These are phyloP conservation scores for Medicago truncatula DNA, from an alignment of 306 rosid species.

Conservation along the genomic window DNA sequence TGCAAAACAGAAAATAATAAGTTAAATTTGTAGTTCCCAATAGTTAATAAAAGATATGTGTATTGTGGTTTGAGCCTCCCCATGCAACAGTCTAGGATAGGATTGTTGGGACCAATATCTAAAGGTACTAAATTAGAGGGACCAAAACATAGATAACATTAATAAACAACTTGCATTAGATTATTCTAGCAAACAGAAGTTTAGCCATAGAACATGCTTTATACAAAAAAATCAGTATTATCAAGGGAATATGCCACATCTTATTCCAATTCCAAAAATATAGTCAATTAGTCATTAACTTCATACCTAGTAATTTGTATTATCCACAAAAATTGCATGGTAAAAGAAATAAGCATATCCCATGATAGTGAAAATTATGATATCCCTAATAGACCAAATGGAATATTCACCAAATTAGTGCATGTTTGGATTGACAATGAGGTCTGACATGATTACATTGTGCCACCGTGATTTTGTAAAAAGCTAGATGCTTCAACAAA, in stretches of 20 bases:
- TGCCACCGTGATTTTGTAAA: too few relatives aligned
- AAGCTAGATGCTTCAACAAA: too few relatives aligned
- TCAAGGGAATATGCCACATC: constrained; percentile 17
- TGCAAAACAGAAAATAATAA: constrained; percentile 37
- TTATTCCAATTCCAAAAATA: neutral
- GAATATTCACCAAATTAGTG: neutral
- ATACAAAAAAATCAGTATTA: neutral
- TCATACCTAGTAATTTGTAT: neutral
- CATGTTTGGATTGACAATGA: too few relatives aligned
- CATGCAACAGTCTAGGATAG: constrained; percentile 49
- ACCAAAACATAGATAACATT: constrained; percentile 32
- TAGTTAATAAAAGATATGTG: neutral
- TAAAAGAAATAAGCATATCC: constrained; percentile 2
- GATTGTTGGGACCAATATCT: constrained; percentile 44
- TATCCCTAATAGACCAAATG: constrained; percentile 1
- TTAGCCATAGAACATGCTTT: constrained; percentile 23
- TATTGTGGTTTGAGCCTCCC: constrained; percentile 43
- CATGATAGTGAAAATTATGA: neutral
- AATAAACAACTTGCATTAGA: constrained; percentile 14
- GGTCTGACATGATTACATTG: neutral
- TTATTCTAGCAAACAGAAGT: constrained; percentile 6
- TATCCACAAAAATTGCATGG: neutral
- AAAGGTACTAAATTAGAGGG: constrained; percentile 32
- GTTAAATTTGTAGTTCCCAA: constrained; percentile 32
- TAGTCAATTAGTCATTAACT: neutral